Evolutionary conservation across 2,329 filamentous ascomycete species (phyloP).

Genomic region (Sporothrix protearum): DNA sequence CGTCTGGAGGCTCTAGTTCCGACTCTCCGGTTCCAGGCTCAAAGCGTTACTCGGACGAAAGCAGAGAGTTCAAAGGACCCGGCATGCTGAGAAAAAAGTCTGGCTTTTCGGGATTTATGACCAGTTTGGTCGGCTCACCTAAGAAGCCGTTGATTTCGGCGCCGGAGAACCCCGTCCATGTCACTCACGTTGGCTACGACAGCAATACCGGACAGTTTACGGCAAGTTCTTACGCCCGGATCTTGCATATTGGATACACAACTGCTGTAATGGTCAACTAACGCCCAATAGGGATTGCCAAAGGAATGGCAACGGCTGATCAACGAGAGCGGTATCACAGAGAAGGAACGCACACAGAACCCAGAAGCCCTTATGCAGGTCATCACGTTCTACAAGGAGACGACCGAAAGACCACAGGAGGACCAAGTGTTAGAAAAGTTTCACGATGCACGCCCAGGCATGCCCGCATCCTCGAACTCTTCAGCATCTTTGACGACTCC

Average conservation of each 20-base stretch:
- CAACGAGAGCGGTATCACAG: slow-evolving; percentile 91
- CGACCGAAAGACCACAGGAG: slow-evolving; percentile 72
- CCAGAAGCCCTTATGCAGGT: slow-evolving; percentile 95
- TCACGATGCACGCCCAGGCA: slow-evolving; percentile 69
- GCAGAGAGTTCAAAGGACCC: slow-evolving; percentile 57
- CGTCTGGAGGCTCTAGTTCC: slow-evolving; percentile 26
- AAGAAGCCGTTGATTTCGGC: slow-evolving; percentile 94
- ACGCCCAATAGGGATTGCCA: slow-evolving; percentile 67
- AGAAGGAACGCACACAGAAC: slow-evolving; percentile 92
- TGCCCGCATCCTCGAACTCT: slow-evolving; percentile 42
- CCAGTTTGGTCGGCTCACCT: slow-evolving; percentile 75
- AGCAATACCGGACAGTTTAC: slow-evolving; percentile 95
- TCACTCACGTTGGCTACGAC: slow-evolving; percentile 97
- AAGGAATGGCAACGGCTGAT: slow-evolving; percentile 97
- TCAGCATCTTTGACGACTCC: slow-evolving; percentile 43
- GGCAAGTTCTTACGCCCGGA: slow-evolving; percentile 51
- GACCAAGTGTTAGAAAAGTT: slow-evolving; percentile 96
- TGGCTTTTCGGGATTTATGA: slow-evolving; percentile 84
- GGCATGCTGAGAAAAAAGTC: slow-evolving; percentile 73
- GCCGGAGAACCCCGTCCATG: slow-evolving; percentile 94
- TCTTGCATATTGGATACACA: background rate
- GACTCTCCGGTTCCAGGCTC: slow-evolving; percentile 52
- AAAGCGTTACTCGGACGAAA: slow-evolving; percentile 79
- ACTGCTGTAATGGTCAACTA: background rate
- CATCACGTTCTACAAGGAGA: slow-evolving; percentile 95